These are phyloP conservation scores for Isabelozyma rhagii DNA, from an alignment of 805 yeast genomes.

Conservation along the genomic window DNA sequence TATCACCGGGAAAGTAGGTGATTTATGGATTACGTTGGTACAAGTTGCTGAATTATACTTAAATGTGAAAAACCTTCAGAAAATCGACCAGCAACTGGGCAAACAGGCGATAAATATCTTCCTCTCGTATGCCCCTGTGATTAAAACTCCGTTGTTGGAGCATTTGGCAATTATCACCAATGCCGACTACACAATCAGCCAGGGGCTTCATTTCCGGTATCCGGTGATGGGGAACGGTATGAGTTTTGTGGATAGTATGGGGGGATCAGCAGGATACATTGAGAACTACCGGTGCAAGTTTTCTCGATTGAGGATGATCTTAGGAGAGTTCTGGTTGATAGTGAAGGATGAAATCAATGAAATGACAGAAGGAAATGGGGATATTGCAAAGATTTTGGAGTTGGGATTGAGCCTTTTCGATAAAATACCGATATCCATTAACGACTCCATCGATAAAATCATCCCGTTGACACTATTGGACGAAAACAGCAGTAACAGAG, in stretches of 20 bases:
- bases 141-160: slow-evolving; percentile 65
- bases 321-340: slow-evolving; percentile 62
- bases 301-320: slow-evolving; percentile 55
- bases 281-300: slow-evolving; percentile 64
- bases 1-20: slow-evolving; percentile 43
- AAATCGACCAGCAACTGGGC: slow-evolving; percentile 2
- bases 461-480: slow-evolving; percentile 37
- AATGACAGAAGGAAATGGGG: slow-evolving; percentile 31
- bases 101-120: slow-evolving; percentile 55
- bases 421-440: slow-evolving; percentile 50
- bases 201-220: slow-evolving; percentile 68
- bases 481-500: slow-evolving; percentile 11
- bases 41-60: slow-evolving; percentile 62
- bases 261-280: slow-evolving; percentile 33
- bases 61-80: slow-evolving; percentile 7
- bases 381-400: slow-evolving; percentile 42
- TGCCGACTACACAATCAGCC: slow-evolving; percentile 72
- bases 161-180: slow-evolving; percentile 64
- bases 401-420: slow-evolving; percentile 62
- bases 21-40: slow-evolving; percentile 68
- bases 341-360: slow-evolving; percentile 51
- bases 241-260: slow-evolving; percentile 54
- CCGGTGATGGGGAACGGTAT: slow-evolving; percentile 69
- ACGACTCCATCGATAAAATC: slow-evolving; percentile 37
- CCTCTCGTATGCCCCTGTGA: slow-evolving; percentile 66